These are phyloP conservation scores for Backusella westeae DNA, from an alignment of 192 early-diverging fungal species.

Conservation along the genomic window DNA sequence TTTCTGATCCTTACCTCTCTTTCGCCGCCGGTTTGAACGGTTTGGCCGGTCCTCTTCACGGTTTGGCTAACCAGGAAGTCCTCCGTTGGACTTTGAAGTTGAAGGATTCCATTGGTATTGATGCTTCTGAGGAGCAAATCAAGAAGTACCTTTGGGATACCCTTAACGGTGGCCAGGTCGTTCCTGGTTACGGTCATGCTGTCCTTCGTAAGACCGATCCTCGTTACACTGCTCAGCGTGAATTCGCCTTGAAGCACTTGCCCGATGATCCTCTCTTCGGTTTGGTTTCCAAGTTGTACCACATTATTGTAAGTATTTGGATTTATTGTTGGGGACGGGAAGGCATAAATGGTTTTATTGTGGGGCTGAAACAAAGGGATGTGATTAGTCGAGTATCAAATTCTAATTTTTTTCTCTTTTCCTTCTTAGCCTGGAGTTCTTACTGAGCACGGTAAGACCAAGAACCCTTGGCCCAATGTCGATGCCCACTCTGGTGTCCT, in stretches of 20 bases:
- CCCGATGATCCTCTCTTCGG: conserved; percentile 96
- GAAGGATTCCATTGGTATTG: conserved; percentile 81
- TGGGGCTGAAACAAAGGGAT: neutral
- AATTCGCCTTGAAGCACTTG: conserved; percentile 98
- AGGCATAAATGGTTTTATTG: neutral
- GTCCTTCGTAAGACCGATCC: conserved; percentile 95
- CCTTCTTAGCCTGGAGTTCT: conserved; percentile 75
- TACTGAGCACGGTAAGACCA: conserved; percentile 99
- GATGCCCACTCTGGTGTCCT: conserved; percentile 99
- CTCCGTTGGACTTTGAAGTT: conserved; percentile 96
- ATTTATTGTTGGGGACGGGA: neutral
- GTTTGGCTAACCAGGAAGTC: conserved; percentile 99
- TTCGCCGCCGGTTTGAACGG: conserved; percentile 97
- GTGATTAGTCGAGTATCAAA: neutral
- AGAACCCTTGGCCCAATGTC: conserved; percentile 99
- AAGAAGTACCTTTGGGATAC: conserved; percentile 97
- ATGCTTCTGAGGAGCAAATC: conserved; percentile 90
- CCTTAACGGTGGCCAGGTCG: conserved; percentile 93
- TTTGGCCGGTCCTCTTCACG: conserved; percentile 98
- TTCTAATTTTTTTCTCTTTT: neutral
- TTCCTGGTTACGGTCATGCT: conserved; percentile 98
- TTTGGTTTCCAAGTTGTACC: conserved; percentile 94
- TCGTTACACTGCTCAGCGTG: conserved; percentile 97
- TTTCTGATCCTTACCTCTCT: conserved; percentile 98
- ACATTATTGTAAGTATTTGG: conserved; percentile 63